Conservation (phyloP, 345 rosid species). For the Capsella bursapastoris region DNA sequence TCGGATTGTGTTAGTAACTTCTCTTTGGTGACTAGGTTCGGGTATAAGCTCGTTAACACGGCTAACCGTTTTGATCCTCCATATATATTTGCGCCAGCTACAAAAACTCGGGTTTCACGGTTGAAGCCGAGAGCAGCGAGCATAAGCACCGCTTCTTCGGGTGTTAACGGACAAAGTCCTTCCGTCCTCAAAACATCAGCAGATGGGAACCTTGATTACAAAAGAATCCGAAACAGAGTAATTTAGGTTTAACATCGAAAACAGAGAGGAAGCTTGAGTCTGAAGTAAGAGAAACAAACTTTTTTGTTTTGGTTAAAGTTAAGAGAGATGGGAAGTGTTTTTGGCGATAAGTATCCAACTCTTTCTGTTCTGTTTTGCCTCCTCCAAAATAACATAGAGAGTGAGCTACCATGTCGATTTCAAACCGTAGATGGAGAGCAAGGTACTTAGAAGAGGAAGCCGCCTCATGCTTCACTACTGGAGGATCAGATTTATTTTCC, state of each 20-base stretch:
- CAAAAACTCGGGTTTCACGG: slow-evolving; percentile 70
- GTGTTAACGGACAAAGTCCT: slow-evolving; percentile 92
- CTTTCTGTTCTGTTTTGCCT: slow-evolving; percentile 75
- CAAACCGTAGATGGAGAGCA: slow-evolving; percentile 88
- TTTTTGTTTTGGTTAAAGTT: slow-evolving; percentile 59
- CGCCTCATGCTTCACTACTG: not conserved
- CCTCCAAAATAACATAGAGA: slow-evolving; percentile 93
- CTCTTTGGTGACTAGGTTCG: slow-evolving; percentile 87
- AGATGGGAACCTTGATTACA: slow-evolving; percentile 68
- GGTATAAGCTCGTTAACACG: slow-evolving; percentile 79
- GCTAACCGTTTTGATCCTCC: slow-evolving; percentile 70
- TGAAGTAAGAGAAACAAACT: slow-evolving; percentile 46
- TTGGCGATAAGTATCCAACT: slow-evolving; percentile 76
- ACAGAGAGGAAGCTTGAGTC: not conserved
- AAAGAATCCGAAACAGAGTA: not conserved
- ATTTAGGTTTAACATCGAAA: not conserved
- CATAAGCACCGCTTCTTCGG: slow-evolving; percentile 92
- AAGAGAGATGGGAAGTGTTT: slow-evolving; percentile 87
- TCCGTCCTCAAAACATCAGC: slow-evolving; percentile 71
- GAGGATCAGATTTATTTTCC: slow-evolving; percentile 35
- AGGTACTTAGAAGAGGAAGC: slow-evolving; percentile 58
- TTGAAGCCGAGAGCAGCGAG: slow-evolving; percentile 94
- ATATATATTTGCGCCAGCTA: slow-evolving; percentile 90
- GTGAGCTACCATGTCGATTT: slow-evolving; percentile 99
- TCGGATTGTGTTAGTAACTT: slow-evolving; percentile 71